A percentile compares a stretch with the other conserved stretches of the same genome.
Conservation (phyloP, 2,329 filamentous ascomycete species). For the Aquanectria penicillioides region DNA sequence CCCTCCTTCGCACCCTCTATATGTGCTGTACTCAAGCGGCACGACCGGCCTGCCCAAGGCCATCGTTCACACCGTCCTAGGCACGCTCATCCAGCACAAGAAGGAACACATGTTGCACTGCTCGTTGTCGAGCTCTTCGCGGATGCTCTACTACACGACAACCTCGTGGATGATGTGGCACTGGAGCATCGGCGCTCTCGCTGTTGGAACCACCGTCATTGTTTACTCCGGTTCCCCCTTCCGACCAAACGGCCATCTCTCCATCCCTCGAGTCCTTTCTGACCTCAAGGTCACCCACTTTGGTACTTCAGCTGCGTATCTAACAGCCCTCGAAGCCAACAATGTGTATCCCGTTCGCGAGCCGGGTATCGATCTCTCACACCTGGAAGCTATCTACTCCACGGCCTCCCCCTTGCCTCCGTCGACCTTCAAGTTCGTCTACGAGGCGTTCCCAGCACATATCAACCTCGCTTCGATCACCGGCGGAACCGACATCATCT, state of each 20-base stretch:
- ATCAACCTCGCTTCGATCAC: constrained; percentile 94
- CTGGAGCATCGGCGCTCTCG: constrained; percentile 89
- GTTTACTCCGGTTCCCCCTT: constrained; percentile 96
- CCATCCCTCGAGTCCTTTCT: constrained; percentile 84
- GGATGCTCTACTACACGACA: constrained; percentile 93
- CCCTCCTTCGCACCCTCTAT: constrained; percentile 86
- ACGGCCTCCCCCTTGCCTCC: constrained; percentile 93
- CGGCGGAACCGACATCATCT: constrained; percentile 96
- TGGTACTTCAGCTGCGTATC: constrained; percentile 93
- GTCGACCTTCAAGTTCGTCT: constrained; percentile 92
- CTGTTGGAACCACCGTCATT: constrained; percentile 83
- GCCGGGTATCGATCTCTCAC: constrained; percentile 65
- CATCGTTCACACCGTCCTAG: constrained; percentile 91
- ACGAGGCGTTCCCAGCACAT: constrained; percentile 80
- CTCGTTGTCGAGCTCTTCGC: constrained; percentile 76
- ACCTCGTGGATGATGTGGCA: constrained; percentile 99
- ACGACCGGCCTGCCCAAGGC: constrained; percentile 91
- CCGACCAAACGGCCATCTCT: constrained; percentile 78
- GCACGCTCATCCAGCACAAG: constrained; percentile 94
- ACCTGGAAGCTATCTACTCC: constrained; percentile 87
- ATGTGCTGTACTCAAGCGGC: constrained; percentile 92
- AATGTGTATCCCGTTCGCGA: constrained; percentile 66
- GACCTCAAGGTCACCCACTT: constrained; percentile 89
- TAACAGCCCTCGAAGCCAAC: constrained; percentile 88
- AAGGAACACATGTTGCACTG: constrained; percentile 94